These are phyloP conservation scores for Backusella westeae DNA, from an alignment of 192 early-diverging fungal species.

Conservation along the genomic window DNA sequence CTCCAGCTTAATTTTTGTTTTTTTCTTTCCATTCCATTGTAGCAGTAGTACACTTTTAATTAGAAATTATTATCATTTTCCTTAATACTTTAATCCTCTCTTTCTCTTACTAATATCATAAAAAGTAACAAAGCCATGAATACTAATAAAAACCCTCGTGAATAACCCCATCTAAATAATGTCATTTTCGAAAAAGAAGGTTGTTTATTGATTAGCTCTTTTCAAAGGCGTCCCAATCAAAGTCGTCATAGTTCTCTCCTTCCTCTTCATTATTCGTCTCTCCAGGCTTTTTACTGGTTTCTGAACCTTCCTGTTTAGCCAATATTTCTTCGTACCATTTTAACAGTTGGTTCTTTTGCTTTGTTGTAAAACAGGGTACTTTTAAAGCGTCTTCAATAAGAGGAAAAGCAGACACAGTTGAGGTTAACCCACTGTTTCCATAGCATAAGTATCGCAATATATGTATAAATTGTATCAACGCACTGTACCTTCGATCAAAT, in stretches of 20 bases:
- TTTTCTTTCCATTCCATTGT: neutral
- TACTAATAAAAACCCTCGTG: neutral
- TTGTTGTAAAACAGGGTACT: slow-evolving; percentile 41
- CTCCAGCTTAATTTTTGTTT: neutral
- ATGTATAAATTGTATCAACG: neutral
- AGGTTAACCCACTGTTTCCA: neutral
- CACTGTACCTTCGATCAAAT: slow-evolving; percentile 21
- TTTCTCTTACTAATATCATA: neutral
- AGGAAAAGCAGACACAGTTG: slow-evolving; percentile 21
- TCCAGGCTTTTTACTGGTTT: neutral
- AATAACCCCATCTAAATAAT: neutral
- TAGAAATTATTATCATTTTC: neutral
- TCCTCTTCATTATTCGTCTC: neutral
- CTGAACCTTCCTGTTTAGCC: slow-evolving; percentile 18
- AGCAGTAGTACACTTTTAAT: neutral
- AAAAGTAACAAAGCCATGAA: neutral
- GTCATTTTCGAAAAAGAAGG: neutral
- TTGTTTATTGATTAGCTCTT: slow-evolving; percentile 10
- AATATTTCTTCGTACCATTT: slow-evolving; percentile 41
- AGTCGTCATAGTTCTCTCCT: slow-evolving; percentile 28
- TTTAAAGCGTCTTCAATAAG: slow-evolving; percentile 41
- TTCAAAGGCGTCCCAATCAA: slow-evolving; percentile 38
- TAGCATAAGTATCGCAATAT: neutral
- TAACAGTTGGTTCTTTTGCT: slow-evolving; percentile 31
- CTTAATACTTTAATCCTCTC: neutral